A percentile compares a stretch with the other conserved stretches of the same genome.
Conservation (phyloP, 305 asterid species). For the Fraxinus nigra region DNA sequence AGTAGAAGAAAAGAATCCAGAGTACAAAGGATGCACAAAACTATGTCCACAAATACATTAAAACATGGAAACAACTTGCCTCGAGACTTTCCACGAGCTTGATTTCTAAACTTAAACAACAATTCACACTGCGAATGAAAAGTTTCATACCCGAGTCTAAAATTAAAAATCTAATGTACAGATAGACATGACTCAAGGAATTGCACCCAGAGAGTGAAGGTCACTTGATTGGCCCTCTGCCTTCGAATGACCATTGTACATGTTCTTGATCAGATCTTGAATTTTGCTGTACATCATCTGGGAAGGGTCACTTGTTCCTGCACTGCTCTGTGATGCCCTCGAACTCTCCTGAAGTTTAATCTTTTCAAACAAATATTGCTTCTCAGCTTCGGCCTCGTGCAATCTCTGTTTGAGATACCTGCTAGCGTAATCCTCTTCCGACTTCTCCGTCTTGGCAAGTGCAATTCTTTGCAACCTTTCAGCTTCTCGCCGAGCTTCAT, state of each 20-base stretch:
- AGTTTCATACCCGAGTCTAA: slow-evolving; percentile 10
- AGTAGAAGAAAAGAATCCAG: not conserved
- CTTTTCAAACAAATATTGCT: slow-evolving; percentile 74
- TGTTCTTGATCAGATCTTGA: slow-evolving; percentile 62
- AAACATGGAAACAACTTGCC: slow-evolving; percentile 7
- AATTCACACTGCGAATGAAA: not conserved
- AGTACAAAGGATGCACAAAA: slow-evolving; percentile 5
- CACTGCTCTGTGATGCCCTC: slow-evolving; percentile 59
- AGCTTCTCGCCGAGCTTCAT: slow-evolving; percentile 87
- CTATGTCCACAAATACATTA: not conserved
- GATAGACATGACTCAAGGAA: slow-evolving; percentile 26
- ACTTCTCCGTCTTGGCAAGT: slow-evolving; percentile 73
- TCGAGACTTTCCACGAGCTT: not conserved
- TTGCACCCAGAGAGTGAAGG: slow-evolving; percentile 27
- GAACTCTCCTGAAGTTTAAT: slow-evolving; percentile 83
- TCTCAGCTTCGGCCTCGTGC: slow-evolving; percentile 94
- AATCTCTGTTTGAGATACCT: slow-evolving; percentile 80
- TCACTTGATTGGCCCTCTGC: slow-evolving; percentile 33
- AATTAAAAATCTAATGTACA: slow-evolving; percentile 21
- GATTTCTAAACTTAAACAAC: slow-evolving; percentile 11
- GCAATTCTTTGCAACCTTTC: slow-evolving; percentile 87
- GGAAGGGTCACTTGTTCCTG: slow-evolving; percentile 57
- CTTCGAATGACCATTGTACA: slow-evolving; percentile 42
- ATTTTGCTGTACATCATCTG: slow-evolving; percentile 57
- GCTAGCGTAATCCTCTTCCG: slow-evolving; percentile 83